Evolutionary conservation across 106 monocot genomes (phyloP).

Genomic region (Iris macrosiphon): DNA sequence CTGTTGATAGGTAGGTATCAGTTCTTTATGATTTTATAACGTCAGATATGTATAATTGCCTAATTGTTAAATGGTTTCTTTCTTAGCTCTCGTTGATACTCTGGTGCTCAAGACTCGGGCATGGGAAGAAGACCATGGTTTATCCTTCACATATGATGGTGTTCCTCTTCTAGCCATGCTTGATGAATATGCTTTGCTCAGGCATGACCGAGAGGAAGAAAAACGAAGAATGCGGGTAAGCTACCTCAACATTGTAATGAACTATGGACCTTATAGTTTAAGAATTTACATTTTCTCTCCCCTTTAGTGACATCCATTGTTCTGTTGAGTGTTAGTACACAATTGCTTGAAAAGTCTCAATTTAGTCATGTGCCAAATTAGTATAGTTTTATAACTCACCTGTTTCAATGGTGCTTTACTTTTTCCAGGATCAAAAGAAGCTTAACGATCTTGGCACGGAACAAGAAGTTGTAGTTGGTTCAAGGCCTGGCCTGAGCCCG

Average conservation of each 20-base stretch:
- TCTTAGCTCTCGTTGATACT: conserved; percentile 86
- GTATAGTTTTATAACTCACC: too few species aligned
- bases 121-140: conserved; percentile 77
- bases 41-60: not conserved
- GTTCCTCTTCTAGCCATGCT: conserved; percentile 98
- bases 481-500: conserved; percentile 65
- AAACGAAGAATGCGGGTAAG: conserved; percentile 80
- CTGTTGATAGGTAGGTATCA: too few species aligned
- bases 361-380: too few species aligned
- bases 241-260: too few species aligned
- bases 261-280: too few species aligned
- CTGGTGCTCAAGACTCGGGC: conserved; percentile 67
- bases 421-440: conserved; percentile 66
- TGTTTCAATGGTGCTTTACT: too few species aligned
- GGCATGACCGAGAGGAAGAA: conserved; percentile 93
- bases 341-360: too few species aligned
- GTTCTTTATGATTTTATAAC: not conserved
- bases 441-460: conserved; percentile 43
- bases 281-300: too few species aligned
- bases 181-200: conserved; percentile 89
- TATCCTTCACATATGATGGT: conserved; percentile 86
- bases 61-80: too few species aligned
- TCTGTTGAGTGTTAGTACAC: too few species aligned
- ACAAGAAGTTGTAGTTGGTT: conserved; percentile 39
- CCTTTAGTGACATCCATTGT: too few species aligned